A percentile compares a stretch with the other conserved stretches of the same genome.
Conservation (phyloP, 768 basidiomycete genomes). For the Rhizopogon rudus region DNA sequence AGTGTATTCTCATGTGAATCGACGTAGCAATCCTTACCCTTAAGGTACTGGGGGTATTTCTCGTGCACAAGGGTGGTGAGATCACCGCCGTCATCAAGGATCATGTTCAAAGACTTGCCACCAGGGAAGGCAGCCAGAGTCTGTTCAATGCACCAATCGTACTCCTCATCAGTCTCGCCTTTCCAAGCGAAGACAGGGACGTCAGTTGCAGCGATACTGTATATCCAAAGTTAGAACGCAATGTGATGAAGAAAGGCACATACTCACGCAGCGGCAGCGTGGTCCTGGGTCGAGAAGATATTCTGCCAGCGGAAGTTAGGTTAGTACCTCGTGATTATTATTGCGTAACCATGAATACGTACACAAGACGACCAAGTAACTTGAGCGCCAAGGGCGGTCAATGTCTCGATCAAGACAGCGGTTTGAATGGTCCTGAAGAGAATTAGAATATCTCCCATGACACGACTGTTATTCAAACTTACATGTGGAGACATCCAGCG, state of each 20-base stretch:
- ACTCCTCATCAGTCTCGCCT: slow-evolving; percentile 99
- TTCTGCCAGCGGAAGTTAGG: slow-evolving; percentile 47
- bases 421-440: slow-evolving; percentile 90
- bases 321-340: not conserved
- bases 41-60: slow-evolving; percentile 88
- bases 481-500: slow-evolving; percentile 98
- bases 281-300: slow-evolving; percentile 99
- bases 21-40: slow-evolving; percentile 37
- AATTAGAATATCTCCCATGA: slow-evolving; percentile 1
- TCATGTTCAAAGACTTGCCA: slow-evolving; percentile 91
- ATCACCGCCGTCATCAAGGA: slow-evolving; percentile 98
- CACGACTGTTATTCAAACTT: slow-evolving; percentile 17
- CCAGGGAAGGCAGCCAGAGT: slow-evolving; percentile 83
- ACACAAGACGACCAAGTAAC: slow-evolving; percentile 99
- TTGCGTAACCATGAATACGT: slow-evolving; percentile 24
- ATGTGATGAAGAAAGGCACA: not conserved
- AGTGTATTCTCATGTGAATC: slow-evolving; percentile 6
- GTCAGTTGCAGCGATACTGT: slow-evolving; percentile 93
- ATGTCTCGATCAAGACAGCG: slow-evolving; percentile 97
- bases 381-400: slow-evolving; percentile 91
- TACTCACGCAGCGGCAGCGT: slow-evolving; percentile 92
- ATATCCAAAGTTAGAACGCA: slow-evolving; percentile 1
- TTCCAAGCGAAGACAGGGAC: slow-evolving; percentile 99
- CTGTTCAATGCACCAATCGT: slow-evolving; percentile 97
- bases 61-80: slow-evolving; percentile 93